These are phyloP conservation scores for Pseudogymnoascus sp. DNA, from an alignment of 2,329 filamentous ascomycete species.

Conservation along the genomic window DNA sequence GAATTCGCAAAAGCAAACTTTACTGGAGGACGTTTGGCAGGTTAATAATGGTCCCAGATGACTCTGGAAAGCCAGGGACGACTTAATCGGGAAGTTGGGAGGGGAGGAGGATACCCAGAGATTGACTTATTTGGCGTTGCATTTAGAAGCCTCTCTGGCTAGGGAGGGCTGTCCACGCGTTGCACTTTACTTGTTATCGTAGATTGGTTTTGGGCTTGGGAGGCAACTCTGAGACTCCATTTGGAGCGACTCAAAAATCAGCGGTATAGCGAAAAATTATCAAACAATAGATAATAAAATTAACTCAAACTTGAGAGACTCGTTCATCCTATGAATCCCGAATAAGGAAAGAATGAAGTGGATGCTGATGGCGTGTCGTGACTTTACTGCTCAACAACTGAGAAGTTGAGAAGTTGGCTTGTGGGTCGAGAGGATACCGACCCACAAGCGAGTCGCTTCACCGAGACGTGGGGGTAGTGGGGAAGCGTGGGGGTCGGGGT, in stretches of 20 bases:
- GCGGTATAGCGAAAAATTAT: not conserved
- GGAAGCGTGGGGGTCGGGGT: slow-evolving; percentile 1
- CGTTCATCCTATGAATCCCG: slow-evolving; percentile 1
- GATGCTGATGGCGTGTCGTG: slow-evolving; percentile 2
- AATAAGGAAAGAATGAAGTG: slow-evolving; percentile 6
- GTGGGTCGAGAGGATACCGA: too few relatives aligned
- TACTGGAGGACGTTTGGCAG: not conserved
- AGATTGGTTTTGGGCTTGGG: not conserved
- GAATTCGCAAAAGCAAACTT: not conserved
- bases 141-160: slow-evolving; percentile 4
- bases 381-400: not conserved
- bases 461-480: not conserved
- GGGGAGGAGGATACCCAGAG: not conserved
- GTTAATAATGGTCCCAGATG: not conserved
- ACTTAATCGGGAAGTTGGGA: not conserved
- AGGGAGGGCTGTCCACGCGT: not conserved
- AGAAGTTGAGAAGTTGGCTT: not conserved
- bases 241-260: slow-evolving; percentile 1
- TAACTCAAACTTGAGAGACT: not conserved
- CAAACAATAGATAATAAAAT: slow-evolving; percentile 5
- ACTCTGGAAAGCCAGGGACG: not conserved
- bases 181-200: not conserved
- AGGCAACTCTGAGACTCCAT: not conserved
- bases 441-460: too few relatives aligned
- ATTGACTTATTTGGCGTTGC: not conserved